phyloP scores from a whole-genome alignment of 306 rosid genomes.

The Senna siamea region DNA sequence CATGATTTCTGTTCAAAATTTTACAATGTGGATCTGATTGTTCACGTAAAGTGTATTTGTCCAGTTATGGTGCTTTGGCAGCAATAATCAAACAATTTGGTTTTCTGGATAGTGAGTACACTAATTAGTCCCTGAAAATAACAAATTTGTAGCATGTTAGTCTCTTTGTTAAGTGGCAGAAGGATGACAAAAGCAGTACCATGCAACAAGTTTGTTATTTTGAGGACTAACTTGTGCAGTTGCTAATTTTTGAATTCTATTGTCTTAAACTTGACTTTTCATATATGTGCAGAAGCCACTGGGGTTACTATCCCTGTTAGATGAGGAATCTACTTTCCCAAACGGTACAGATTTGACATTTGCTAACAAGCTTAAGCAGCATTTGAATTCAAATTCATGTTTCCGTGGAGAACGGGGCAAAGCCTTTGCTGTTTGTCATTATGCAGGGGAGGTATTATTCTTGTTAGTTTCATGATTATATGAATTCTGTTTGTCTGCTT shows the following conservation, averaged over 20 bases:
- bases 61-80: no score
- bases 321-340: constrained; percentile 83
- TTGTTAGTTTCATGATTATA: constrained; percentile 25
- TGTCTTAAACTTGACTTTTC: constrained; percentile 8
- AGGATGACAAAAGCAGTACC: not conserved
- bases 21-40: no score
- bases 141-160: not conserved
- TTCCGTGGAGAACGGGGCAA: constrained; percentile 75
- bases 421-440: constrained; percentile 73
- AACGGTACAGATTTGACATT: constrained; percentile 74
- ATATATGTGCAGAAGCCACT: constrained; percentile 64
- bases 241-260: not conserved
- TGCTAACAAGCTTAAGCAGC: constrained; percentile 81
- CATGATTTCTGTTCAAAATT: no score
- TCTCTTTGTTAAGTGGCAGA: not conserved
- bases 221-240: not conserved
- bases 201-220: not conserved
- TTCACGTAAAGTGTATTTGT: no score
- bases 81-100: no score
- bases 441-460: constrained; percentile 92
- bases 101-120: no score
- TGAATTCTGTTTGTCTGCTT: not conserved
- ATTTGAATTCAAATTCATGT: constrained; percentile 60
- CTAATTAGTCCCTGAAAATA: no score
- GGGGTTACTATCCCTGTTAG: constrained; percentile 73